These are phyloP conservation scores for Volvariella surrecta DNA, from an alignment of 1,284 basidiomycete genomes.

Conservation along the genomic window DNA sequence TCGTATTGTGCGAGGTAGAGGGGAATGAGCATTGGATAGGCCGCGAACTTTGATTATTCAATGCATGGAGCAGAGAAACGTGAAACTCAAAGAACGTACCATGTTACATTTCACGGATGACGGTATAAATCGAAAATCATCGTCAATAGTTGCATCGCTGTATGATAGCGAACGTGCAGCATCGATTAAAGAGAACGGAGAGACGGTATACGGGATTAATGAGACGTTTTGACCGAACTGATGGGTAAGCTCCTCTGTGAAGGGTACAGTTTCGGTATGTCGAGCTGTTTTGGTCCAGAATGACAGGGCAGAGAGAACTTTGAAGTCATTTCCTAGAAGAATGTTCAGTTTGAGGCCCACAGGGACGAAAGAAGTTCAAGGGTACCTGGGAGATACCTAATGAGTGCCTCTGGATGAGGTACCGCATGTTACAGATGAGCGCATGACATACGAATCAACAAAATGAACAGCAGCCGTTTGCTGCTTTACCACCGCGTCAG, in stretches of 20 bases:
- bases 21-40: constrained; percentile 29
- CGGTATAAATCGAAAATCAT: constrained; percentile 18
- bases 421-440: background rate
- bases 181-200: constrained; percentile 28
- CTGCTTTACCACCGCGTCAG: constrained; percentile 12
- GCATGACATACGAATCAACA: constrained; percentile 16
- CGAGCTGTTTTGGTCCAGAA: constrained; percentile 15
- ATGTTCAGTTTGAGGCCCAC: constrained; percentile 1
- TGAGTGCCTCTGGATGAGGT: constrained; percentile 5
- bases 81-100: constrained; percentile 13
- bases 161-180: constrained; percentile 16
- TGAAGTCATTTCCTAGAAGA: constrained; percentile 24
- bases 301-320: constrained; percentile 25
- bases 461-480: constrained; percentile 12
- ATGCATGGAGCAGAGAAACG: background rate
- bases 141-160: constrained; percentile 15
- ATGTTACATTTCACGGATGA: constrained; percentile 20
- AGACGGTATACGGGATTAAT: constrained; percentile 32
- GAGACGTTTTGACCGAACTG: constrained; percentile 26
- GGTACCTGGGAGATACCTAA: constrained; percentile 33
- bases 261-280: constrained; percentile 20
- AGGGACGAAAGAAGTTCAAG: background rate
- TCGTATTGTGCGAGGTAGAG: constrained; percentile 31
- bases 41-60: constrained; percentile 21
- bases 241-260: constrained; percentile 24